A percentile compares a stretch with the other conserved stretches of the same genome.
Conservation (phyloP, 2,329 filamentous ascomycete genomes). For the Arthrobotrys entomopaga region DNA sequence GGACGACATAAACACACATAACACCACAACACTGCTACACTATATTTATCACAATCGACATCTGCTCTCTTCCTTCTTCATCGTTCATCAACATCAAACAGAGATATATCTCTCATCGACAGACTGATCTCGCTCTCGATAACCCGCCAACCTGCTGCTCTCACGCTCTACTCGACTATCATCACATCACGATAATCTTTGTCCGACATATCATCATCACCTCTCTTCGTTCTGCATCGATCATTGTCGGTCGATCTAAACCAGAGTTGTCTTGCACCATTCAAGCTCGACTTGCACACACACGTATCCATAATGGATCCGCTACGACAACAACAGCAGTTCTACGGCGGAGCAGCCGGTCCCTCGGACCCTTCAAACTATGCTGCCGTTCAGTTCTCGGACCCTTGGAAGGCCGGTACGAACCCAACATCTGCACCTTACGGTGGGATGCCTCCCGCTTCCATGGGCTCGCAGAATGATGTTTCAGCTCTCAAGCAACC, state of each 20-base stretch:
- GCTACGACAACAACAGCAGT: conserved; percentile 41
- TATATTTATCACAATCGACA: conserved; percentile 9
- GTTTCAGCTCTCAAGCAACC: conserved; percentile 34
- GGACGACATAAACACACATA: neutral
- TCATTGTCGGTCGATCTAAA: conserved; percentile 48
- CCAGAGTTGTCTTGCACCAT: conserved; percentile 1
- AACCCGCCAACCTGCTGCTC: conserved; percentile 3
- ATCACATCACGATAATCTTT: conserved; percentile 28
- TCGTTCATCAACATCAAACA: neutral
- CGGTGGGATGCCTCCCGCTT: conserved; percentile 33
- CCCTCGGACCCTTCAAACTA: conserved; percentile 26
- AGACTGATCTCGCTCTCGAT: conserved; percentile 32
- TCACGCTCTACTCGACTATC: conserved; percentile 27
- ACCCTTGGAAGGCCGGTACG: conserved; percentile 46
- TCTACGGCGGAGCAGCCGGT: conserved; percentile 9
- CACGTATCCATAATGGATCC: conserved; percentile 37
- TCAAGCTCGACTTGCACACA: conserved; percentile 2
- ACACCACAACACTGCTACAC: neutral
- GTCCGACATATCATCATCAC: conserved; percentile 23
- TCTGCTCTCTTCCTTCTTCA: conserved; percentile 5
- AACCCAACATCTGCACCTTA: conserved; percentile 37
- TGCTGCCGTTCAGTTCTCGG: conserved; percentile 43
- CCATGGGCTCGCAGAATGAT: conserved; percentile 29
- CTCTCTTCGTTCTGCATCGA: conserved; percentile 30
- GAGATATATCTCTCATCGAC: conserved; percentile 27